phyloP scores from a whole-genome alignment of 2,329 filamentous ascomycete species.

The Sporothrix sp. region DNA sequence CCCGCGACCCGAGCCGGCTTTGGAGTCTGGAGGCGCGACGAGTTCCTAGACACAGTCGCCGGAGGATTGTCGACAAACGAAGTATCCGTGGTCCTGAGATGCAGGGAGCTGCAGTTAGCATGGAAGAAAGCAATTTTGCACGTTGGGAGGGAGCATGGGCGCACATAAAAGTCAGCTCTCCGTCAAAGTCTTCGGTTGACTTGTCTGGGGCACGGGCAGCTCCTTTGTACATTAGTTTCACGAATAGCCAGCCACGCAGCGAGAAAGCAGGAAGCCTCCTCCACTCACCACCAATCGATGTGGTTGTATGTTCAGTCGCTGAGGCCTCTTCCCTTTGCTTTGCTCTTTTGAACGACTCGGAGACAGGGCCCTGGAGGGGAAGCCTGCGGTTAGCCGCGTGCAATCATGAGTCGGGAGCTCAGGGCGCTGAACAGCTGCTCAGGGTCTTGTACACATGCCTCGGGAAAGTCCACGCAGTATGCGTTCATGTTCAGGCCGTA shows the following conservation, averaged over 20 bases:
- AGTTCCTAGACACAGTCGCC: constrained; percentile 38
- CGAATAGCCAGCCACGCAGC: too few relatives aligned
- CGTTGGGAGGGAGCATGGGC: background rate
- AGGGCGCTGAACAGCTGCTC: too few relatives aligned
- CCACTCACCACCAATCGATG: background rate
- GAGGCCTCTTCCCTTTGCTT: constrained; percentile 43
- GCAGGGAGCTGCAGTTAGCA: too few relatives aligned
- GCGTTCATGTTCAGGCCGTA: constrained; percentile 99
- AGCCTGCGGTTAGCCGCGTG: too few relatives aligned
- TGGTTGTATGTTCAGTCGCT: constrained; percentile 2
- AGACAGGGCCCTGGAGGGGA: constrained; percentile 66
- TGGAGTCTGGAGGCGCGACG: constrained; percentile 36
- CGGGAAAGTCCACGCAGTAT: constrained; percentile 94
- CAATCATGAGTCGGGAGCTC: too few relatives aligned
- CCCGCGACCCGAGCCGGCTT: constrained; percentile 40
- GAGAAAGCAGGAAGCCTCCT: constrained; percentile 16
- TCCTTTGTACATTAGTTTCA: too few relatives aligned
- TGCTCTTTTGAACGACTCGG: constrained; percentile 69
- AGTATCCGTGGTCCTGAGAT: constrained; percentile 71
- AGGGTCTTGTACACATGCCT: constrained; percentile 60
- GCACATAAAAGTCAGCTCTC: too few relatives aligned
- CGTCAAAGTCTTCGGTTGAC: too few relatives aligned
- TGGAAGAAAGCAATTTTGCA: background rate
- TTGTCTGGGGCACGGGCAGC: too few relatives aligned
- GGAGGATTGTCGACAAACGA: constrained; percentile 81